phyloP scores from a whole-genome alignment of 306 rosid genomes.

The Parietaria judaica region DNA sequence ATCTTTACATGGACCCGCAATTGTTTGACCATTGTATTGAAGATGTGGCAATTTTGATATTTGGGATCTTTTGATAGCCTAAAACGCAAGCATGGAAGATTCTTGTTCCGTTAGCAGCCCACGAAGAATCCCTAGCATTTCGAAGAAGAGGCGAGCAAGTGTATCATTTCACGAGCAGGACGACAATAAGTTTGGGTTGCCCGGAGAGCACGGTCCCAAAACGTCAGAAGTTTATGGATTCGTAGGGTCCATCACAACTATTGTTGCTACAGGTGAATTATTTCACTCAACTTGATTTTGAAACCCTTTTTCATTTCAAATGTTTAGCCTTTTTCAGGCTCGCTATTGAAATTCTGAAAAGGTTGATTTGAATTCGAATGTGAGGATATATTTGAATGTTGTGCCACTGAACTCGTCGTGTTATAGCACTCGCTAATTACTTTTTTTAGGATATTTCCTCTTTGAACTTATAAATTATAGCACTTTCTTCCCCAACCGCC shows the following conservation, averaged over 20 bases:
- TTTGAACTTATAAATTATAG: too few species aligned
- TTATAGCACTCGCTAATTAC: too few species aligned
- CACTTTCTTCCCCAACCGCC: too few species aligned
- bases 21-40: neutral
- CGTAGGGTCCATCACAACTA: constrained; percentile 77
- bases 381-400: too few species aligned
- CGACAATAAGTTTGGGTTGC: constrained; percentile 44
- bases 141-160: constrained; percentile 44
- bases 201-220: constrained; percentile 74
- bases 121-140: constrained; percentile 63
- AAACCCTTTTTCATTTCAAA: neutral
- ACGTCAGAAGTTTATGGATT: constrained; percentile 90
- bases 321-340: neutral
- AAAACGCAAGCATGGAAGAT: constrained; percentile 47
- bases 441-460: too few species aligned
- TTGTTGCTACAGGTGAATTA: constrained; percentile 60
- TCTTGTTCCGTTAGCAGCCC: constrained; percentile 73
- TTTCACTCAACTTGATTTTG: neutral
- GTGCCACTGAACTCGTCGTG: too few species aligned
- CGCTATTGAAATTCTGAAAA: neutral
- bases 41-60: too few species aligned
- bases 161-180: constrained; percentile 40
- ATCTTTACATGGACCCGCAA: too few species aligned
- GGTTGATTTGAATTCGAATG: too few species aligned
- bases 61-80: neutral